Evolutionary conservation across 768 basidiomycete species (phyloP), one percentile per base, ranked within the genome.

Genomic region (Leccinum obscurum): DNA sequence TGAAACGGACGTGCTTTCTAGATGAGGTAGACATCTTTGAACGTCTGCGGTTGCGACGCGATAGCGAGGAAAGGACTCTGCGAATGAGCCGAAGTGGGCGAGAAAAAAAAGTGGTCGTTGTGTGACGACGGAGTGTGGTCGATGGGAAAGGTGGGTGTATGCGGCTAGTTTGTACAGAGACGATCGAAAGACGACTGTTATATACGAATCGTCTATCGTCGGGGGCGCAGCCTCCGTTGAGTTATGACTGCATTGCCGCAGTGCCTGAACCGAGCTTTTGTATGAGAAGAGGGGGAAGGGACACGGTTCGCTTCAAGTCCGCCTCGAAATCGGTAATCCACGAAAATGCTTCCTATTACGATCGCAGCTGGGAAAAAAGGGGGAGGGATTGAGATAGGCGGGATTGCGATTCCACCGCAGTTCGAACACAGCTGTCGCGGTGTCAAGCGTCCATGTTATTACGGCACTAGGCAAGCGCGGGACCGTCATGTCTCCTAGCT

Each of bases 1-100:
- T 61, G 64, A 76, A 74, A 35, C 64, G 73, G 58, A 76, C 75
- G 7, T 72, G 75, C 44, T 70, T 73, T 13, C 52, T 63, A 0
- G 57, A 6, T 5, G 2, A 6, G 3, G 2, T 17, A 2, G 72
- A 57, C 72, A 74, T 74, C 37, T 11, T 64, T 56, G 53, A 55
- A 15, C 50, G 24, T 39, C 15, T 56, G 53, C 30, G 20, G 24
- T 20, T 24, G 34, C 44, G 61, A 54, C 49, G 63, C 52, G 62
- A 62, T 56, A 64, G 60, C 62, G 53, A 49, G 34, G 48, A 50
- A 26, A 58, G 7, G 35, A 52, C 60, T 64, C 64, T 60, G 15
- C 15, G 60, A 15, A 64, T n/a, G 54, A 63, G 69, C 57, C 32
- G 39, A 44, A 28, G 53, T 41, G 24, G 37, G 13, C 50, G 32